These are phyloP conservation scores for Lachnellula hyalina DNA, from an alignment of 2,329 filamentous ascomycete genomes.

Conservation along the genomic window DNA sequence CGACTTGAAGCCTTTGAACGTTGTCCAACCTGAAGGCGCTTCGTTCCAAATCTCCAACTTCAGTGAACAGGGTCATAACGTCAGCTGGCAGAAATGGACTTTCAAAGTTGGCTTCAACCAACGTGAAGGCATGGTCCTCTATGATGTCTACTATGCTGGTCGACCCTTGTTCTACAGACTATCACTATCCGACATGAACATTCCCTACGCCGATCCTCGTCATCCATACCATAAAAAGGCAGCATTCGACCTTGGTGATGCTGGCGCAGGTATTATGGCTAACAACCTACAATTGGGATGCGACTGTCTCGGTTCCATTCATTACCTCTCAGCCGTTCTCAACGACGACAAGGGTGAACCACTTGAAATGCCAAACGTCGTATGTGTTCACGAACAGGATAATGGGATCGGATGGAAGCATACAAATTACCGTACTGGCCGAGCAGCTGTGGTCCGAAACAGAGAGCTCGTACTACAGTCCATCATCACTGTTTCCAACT, in stretches of 20 bases:
- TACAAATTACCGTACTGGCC: constrained; percentile 61
- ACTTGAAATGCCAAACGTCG: constrained; percentile 56
- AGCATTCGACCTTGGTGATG: constrained; percentile 66
- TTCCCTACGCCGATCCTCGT: constrained; percentile 58
- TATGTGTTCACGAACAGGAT: constrained; percentile 68
- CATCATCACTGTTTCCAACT: constrained; percentile 68
- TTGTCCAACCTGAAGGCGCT: constrained; percentile 59
- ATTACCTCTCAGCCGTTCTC: constrained; percentile 57
- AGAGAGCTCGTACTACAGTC: constrained; percentile 63
- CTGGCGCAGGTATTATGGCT: constrained; percentile 59
- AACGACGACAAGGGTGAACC: constrained; percentile 55
- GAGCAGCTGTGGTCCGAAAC: constrained; percentile 57
- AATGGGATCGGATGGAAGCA: constrained; percentile 64
- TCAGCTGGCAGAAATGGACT: constrained; percentile 63
- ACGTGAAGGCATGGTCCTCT: constrained; percentile 61
- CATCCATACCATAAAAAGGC: constrained; percentile 65
- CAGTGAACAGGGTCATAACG: constrained; percentile 46
- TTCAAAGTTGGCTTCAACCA: constrained; percentile 58
- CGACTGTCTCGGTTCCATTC: constrained; percentile 65
- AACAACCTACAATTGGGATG: constrained; percentile 67
- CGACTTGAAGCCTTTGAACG: constrained; percentile 59
- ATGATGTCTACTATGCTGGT: constrained; percentile 58
- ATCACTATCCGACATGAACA: constrained; percentile 58
- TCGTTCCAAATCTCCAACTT: constrained; percentile 51
- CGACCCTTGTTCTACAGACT: constrained; percentile 64